Evolutionary conservation across 305 asterid genomes (phyloP).

Genomic region (Nicotiana rustica): DNA sequence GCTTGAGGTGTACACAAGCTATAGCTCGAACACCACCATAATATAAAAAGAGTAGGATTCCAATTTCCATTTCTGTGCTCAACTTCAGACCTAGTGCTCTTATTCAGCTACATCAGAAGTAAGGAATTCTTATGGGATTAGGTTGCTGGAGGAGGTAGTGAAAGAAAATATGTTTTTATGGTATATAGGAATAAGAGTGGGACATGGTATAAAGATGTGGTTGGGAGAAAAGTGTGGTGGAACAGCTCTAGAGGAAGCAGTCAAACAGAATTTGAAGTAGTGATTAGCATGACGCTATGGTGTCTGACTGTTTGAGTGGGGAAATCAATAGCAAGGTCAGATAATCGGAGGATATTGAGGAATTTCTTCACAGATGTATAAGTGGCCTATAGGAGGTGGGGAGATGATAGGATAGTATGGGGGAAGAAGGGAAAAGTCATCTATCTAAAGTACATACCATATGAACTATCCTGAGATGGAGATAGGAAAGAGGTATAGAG

Average conservation of each 20-base stretch:
- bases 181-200: neutral
- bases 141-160: neutral
- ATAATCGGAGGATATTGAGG: constrained; percentile 5
- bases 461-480: constrained; percentile 1
- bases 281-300: neutral
- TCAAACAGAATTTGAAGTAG: constrained; percentile 2
- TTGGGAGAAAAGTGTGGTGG: constrained; percentile 1
- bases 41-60: constrained; percentile 6
- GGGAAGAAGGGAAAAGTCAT: neutral
- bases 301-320: no score
- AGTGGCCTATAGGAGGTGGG: neutral
- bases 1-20: no score
- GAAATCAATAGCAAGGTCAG: no score
- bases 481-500: neutral
- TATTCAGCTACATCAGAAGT: neutral
- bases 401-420: neutral
- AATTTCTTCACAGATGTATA: neutral
- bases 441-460: neutral
- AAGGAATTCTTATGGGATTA: constrained; percentile 23
- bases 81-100: neutral
- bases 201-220: neutral
- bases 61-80: neutral
- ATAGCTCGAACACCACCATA: neutral
- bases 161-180: neutral
- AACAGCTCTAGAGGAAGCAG: neutral